phyloP scores from a whole-genome alignment of 2,329 filamentous ascomycete genomes.

The Hysterium pulicare region DNA sequence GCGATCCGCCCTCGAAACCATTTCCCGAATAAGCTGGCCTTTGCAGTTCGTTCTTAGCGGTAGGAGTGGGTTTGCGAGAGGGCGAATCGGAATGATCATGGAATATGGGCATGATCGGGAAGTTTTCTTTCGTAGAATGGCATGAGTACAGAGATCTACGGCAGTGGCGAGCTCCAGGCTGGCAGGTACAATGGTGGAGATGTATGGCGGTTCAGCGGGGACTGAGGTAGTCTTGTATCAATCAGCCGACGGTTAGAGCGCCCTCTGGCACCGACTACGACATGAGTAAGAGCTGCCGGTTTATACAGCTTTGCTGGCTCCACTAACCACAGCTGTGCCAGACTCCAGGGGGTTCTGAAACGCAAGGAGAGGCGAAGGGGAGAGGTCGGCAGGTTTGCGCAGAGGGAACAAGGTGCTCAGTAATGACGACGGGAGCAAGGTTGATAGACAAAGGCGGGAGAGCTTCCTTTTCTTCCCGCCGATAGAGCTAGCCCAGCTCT shows the following conservation, averaged over 20 bases:
- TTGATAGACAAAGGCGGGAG: slow-evolving; percentile 18
- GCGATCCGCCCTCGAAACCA: slow-evolving; percentile 8
- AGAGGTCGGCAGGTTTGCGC: too few species aligned
- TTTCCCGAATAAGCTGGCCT: slow-evolving; percentile 14
- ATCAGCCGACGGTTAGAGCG: slow-evolving; percentile 26
- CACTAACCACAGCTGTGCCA: slow-evolving; percentile 21
- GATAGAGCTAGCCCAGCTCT: too few species aligned
- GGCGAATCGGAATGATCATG: slow-evolving; percentile 34
- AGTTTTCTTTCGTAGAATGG: slow-evolving; percentile 13
- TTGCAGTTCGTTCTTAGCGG: slow-evolving; percentile 7
- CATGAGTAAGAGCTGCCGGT: slow-evolving; percentile 27
- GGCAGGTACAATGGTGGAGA: slow-evolving; percentile 2
- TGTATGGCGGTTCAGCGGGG: slow-evolving; percentile 7
- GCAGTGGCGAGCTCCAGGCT: slow-evolving; percentile 1
- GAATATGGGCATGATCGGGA: slow-evolving; percentile 37
- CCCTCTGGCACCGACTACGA: slow-evolving; percentile 26
- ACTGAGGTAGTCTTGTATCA: slow-evolving; percentile 2
- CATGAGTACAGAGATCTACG: slow-evolving; percentile 21
- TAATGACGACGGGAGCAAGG: slow-evolving; percentile 27
- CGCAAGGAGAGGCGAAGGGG: background rate
- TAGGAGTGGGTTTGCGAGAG: slow-evolving; percentile 16
- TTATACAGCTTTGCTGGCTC: slow-evolving; percentile 32
- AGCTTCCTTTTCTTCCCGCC: slow-evolving; percentile 16
- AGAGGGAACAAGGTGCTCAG: background rate
- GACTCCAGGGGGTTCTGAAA: background rate